Evolutionary conservation across 768 basidiomycete genomes (phyloP), one percentile per base, ranked within the genome.

Genomic region (Tephrocybe sp.): DNA sequence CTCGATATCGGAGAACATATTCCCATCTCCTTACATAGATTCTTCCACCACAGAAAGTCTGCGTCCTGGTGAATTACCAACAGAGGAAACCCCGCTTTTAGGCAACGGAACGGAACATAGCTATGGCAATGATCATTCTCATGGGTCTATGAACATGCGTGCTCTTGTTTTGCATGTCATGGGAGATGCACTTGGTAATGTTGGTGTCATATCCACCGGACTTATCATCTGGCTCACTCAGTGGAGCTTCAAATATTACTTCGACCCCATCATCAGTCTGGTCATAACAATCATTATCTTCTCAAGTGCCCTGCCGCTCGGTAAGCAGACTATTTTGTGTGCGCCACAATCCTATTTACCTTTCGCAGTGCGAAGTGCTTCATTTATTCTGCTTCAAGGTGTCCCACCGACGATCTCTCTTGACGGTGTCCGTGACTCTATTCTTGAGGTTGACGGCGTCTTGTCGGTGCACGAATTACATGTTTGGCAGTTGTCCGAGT

Each of bases 81-180:
- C 56, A 33, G 82, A 83, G 59, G 68, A 68, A 7, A 77, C 77
- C 0, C 76, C 80, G 19, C 71, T 84, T 5, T 64, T 82, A 44
- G 44, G 53, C 2, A 48, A 54, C 47, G 62, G 64, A 51, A 34
- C 30, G 4, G 44, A 33, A 36, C 9, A 50, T 41, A 63, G 58
- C 39, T 60, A 55, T 12, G 60, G 40, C 8, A 69, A 72, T 51
- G 58, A 64, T 49, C 72, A 65, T 71, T 57, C 70, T 17, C 82
- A 85, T 60, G 85, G 84, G 0, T 91, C 87, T 0, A 98, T 99
- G 97, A 99, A 98, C 69, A 98, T 98, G 95, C 87, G 76, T n/a
- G 97, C 94, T 26, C 77, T 99, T 1, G 75, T 98, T 30, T 70
- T 99, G 23, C 97, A 99, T 67, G 97, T 98, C 34, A 68, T 99